Evolutionary conservation across 1,284 basidiomycete species (phyloP).

Genomic region (Sporisorium exsertum): DNA sequence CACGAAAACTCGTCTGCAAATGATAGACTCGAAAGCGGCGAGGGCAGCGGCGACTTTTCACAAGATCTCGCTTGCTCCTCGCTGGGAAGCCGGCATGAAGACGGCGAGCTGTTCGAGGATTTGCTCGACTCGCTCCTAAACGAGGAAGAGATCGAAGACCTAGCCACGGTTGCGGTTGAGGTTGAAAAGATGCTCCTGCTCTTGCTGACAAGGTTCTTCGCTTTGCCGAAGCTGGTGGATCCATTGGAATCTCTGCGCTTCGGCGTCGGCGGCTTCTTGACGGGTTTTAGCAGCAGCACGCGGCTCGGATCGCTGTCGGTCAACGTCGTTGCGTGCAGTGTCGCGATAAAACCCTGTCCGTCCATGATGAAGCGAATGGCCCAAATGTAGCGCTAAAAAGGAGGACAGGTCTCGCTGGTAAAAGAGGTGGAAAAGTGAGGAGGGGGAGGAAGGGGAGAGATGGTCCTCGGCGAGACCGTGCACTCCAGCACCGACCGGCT

Average conservation of each 20-base stretch:
- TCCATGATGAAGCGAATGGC: slow-evolving; percentile 15
- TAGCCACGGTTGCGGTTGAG: slow-evolving; percentile 1
- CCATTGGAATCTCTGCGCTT: background rate
- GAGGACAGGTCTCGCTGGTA: background rate
- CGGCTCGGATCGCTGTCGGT: background rate
- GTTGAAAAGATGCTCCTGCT: slow-evolving; percentile 22
- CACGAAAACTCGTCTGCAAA: background rate
- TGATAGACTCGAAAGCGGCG: background rate
- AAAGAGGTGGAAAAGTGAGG: no score
- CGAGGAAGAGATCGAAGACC: background rate
- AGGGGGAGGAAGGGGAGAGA: no score
- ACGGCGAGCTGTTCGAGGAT: background rate
- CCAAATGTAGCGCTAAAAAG: background rate
- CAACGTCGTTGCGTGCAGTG: slow-evolving; percentile 17
- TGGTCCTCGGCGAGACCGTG: no score
- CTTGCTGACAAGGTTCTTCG: slow-evolving; percentile 16
- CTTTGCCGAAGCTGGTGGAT: slow-evolving; percentile 16
- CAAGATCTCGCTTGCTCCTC: background rate
- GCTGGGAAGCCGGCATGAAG: background rate
- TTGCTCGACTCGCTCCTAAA: background rate
- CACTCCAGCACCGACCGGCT: no score
- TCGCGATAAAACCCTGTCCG: slow-evolving; percentile 26
- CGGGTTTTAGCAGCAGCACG: slow-evolving; percentile 9
- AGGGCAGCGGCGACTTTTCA: background rate
- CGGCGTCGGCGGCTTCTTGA: background rate